phyloP scores from a whole-genome alignment of 768 basidiomycete species.

The Scleroderma bovista region DNA sequence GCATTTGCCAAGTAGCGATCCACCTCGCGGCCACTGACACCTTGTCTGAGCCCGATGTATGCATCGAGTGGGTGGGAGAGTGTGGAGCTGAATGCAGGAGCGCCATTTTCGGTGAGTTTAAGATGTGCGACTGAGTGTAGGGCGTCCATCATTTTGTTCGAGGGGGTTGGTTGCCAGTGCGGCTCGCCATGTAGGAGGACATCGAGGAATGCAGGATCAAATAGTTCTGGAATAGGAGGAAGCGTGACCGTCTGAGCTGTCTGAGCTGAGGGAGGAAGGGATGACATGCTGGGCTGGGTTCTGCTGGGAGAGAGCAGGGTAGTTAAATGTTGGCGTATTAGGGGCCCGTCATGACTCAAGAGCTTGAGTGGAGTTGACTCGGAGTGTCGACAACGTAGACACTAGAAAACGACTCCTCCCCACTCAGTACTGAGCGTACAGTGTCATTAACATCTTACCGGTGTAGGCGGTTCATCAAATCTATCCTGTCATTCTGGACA shows the following conservation, averaged over 20 bases:
- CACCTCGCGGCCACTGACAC: constrained; percentile 18
- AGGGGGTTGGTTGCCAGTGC: neutral
- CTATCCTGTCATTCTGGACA: too few species aligned
- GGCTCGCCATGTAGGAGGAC: constrained; percentile 33
- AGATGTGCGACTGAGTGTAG: constrained; percentile 38
- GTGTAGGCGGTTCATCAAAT: too few species aligned
- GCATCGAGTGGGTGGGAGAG: constrained; percentile 50
- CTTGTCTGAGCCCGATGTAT: constrained; percentile 39
- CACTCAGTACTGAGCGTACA: too few species aligned
- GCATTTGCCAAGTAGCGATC: constrained; percentile 38
- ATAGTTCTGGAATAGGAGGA: constrained; percentile 55
- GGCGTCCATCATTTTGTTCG: constrained; percentile 50
- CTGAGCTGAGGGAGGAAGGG: constrained; percentile 10
- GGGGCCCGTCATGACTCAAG: too few species aligned
- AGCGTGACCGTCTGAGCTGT: constrained; percentile 44
- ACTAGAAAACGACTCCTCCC: too few species aligned
- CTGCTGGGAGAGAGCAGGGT: too few species aligned
- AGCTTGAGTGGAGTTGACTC: too few species aligned
- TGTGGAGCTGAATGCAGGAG: constrained; percentile 50
- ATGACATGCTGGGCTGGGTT: neutral
- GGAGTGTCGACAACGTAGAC: too few species aligned
- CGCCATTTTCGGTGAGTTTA: constrained; percentile 44
- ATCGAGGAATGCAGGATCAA: constrained; percentile 50
- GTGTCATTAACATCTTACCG: too few species aligned
- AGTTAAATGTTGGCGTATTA: too few species aligned